These are phyloP conservation scores for Stromatinia cepivora DNA, from an alignment of 2,329 filamentous ascomycete species.

Conservation along the genomic window DNA sequence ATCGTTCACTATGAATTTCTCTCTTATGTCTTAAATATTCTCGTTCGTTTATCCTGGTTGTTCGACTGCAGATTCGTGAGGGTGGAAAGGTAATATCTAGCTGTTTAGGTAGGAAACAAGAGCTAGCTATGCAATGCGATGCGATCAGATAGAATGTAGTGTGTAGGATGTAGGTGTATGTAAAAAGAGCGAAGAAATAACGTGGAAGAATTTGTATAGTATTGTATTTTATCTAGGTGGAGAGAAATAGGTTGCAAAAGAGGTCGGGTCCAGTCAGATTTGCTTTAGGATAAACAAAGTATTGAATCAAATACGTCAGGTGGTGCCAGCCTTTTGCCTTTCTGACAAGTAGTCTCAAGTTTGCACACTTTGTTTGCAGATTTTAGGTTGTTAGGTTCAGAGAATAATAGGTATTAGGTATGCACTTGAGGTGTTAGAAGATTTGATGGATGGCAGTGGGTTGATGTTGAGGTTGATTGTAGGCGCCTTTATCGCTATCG, in stretches of 20 bases:
- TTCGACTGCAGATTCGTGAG: neutral
- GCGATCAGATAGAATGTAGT: neutral
- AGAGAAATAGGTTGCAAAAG: neutral
- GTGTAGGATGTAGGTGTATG: neutral
- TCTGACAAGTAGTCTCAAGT: neutral
- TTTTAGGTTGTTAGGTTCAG: no score
- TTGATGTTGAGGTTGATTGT: neutral
- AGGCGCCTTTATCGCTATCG: neutral
- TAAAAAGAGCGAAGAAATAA: neutral
- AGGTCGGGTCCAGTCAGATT: slow-evolving; percentile 1
- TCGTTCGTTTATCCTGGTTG: neutral
- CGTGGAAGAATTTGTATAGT: neutral
- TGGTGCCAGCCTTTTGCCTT: neutral
- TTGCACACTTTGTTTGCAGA: neutral
- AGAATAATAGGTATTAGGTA: neutral
- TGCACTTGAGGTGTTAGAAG: neutral
- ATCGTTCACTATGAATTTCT: slow-evolving; percentile 42
- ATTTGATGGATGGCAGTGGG: neutral
- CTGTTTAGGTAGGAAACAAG: neutral
- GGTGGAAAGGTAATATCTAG: neutral
- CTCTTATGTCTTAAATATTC: neutral
- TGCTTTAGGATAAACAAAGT: neutral
- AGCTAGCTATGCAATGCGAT: neutral
- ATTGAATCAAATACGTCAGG: neutral
- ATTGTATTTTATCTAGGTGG: neutral